These are phyloP conservation scores for Polysphondylium violaceum DNA, from an alignment of 78 protist species.

Conservation along the genomic window DNA sequence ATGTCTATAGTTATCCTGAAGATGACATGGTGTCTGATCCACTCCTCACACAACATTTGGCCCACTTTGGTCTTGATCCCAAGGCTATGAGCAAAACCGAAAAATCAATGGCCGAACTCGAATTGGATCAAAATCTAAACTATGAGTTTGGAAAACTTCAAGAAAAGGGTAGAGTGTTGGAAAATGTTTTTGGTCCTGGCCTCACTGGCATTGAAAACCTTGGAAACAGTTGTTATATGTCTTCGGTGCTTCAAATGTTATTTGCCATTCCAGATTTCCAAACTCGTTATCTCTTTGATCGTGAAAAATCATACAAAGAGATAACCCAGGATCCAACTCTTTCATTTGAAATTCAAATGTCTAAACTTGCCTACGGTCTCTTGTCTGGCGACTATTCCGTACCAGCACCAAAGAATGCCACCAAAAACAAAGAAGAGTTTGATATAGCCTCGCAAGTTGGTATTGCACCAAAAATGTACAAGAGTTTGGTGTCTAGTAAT, in stretches of 20 bases:
- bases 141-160: conserved; percentile 86
- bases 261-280: conserved; percentile 74
- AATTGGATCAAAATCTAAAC: conserved; percentile 87
- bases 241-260: conserved; percentile 90
- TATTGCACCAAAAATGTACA: conserved; percentile 91
- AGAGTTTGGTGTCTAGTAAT: conserved; percentile 83
- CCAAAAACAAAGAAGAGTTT: conserved; percentile 11
- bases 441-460: conserved; percentile 74
- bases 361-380: conserved; percentile 88
- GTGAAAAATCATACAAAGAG: conserved; percentile 39
- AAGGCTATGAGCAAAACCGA: conserved; percentile 88
- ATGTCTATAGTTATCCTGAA: conserved; percentile 81
- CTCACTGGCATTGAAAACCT: conserved; percentile 95
- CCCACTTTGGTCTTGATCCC: conserved; percentile 94
- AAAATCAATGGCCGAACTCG: conserved; percentile 93
- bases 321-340: conserved; percentile 43
- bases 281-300: conserved; percentile 17
- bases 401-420: conserved; percentile 22
- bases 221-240: conserved; percentile 94
- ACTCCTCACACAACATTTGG: conserved; percentile 89
- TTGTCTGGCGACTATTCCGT: conserved; percentile 82
- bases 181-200: conserved; percentile 91
- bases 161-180: conserved; percentile 88
- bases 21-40: conserved; percentile 91
- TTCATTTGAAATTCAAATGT: conserved; percentile 79